Evolutionary conservation across 495 filamentous ascomycete genomes (phyloP), one percentile per base, ranked within the genome.

Genomic region (Cercophora samala): DNA sequence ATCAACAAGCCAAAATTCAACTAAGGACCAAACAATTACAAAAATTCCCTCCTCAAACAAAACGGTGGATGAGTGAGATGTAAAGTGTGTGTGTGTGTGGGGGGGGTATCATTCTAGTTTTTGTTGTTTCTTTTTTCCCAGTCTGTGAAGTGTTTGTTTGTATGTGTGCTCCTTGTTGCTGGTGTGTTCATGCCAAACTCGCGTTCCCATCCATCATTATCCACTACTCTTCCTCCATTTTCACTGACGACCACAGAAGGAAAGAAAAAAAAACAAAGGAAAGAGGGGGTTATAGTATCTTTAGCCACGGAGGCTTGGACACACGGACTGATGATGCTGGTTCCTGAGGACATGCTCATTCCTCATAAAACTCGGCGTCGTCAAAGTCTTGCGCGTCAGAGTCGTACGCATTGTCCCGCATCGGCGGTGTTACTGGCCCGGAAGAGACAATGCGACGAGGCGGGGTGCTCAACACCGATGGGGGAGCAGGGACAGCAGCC

Each of bases 401-500:
- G 72, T 93, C 91, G 71, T 93, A 93, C 69, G 85, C 87, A 19
- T 79, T 83, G 64, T 85, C 77, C 17, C 87, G 83, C 76, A 92
- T 85, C 11, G 89, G 89, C 55, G 91, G 90, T 26, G 90, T 93
- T 56, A 81, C 42, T 84, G 89, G 83, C 72, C 66, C 84, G 65
- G 63, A n/a, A 42, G 21, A 9, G 9, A 19, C 24, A 5, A 17
- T 15, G 17, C 29, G 24, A 19, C 60, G 60, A 21, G 60, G 26
- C 26, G 60, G 60, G 19, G 60, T 62, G 21, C 60, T 62, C 21
- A 29, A 23, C 26, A 25, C 24, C 37, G 37, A 24, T 22, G 58
- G 54, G 54, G 13, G 54, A 21, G 54, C 54, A 1, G 22, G 54
- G 6, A 18, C 54, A 23, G n/a, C 19, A n/a, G 60, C 29, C 4